A percentile compares a stretch with the other conserved stretches of the same genome.
These are phyloP conservation scores for Cystofilobasidium ferigula DNA, from an alignment of 768 basidiomycete species.

Conservation along the genomic window DNA sequence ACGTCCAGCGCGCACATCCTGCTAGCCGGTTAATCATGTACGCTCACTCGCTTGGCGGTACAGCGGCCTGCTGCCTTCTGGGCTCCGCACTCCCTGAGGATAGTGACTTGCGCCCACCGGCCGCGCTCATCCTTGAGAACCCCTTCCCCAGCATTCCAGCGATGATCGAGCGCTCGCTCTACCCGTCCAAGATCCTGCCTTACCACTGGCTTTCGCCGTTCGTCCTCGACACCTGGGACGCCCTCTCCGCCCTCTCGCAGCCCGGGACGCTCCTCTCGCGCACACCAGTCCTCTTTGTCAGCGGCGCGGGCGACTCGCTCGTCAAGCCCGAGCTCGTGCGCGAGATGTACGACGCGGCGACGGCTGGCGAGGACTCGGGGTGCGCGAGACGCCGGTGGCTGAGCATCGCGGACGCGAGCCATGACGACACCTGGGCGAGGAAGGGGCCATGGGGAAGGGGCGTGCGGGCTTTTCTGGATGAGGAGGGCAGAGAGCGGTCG, in stretches of 20 bases:
- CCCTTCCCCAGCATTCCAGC: slow-evolving; percentile 44
- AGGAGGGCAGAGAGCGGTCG: background rate
- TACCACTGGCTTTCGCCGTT: slow-evolving; percentile 45
- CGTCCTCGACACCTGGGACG: slow-evolving; percentile 46
- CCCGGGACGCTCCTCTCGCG: slow-evolving; percentile 38
- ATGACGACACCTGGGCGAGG: slow-evolving; percentile 40
- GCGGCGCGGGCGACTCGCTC: slow-evolving; percentile 43
- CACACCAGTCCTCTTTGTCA: slow-evolving; percentile 27
- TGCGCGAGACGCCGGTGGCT: slow-evolving; percentile 29
- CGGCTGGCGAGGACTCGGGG: background rate
- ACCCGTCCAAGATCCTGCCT: slow-evolving; percentile 46
- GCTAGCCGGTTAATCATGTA: slow-evolving; percentile 39
- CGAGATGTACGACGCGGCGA: slow-evolving; percentile 31
- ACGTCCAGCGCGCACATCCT: slow-evolving; percentile 39
- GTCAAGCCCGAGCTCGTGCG: slow-evolving; percentile 42
- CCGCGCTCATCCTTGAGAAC: slow-evolving; percentile 46
- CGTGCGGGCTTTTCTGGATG: slow-evolving; percentile 29
- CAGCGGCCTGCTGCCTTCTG: slow-evolving; percentile 42
- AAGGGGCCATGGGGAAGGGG: slow-evolving; percentile 35
- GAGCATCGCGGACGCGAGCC: slow-evolving; percentile 37
- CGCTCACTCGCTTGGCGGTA: slow-evolving; percentile 47
- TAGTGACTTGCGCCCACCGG: slow-evolving; percentile 27
- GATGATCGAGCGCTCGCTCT: slow-evolving; percentile 42
- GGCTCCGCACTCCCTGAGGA: slow-evolving; percentile 9
- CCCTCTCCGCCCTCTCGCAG: slow-evolving; percentile 33